phyloP scores from a whole-genome alignment of 805 yeast genomes.

The Candida verbasci region DNA sequence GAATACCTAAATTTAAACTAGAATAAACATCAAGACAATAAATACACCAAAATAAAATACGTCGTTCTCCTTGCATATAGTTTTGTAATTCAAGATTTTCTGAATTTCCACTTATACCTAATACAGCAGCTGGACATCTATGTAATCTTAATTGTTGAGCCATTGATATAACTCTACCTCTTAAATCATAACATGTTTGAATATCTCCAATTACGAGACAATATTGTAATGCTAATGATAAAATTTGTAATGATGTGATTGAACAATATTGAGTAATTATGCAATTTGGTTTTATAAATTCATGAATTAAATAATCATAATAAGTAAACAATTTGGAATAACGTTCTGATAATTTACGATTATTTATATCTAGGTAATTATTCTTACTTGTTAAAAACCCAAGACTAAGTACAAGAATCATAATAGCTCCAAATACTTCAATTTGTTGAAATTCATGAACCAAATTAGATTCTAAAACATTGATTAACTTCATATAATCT shows the following conservation, averaged over 20 bases:
- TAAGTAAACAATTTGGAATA: constrained; percentile 33
- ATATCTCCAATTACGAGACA: constrained; percentile 71
- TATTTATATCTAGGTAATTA: constrained; percentile 16
- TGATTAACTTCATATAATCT: constrained; percentile 48
- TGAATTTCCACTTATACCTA: constrained; percentile 48
- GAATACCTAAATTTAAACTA: constrained; percentile 76
- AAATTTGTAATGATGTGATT: constrained; percentile 63
- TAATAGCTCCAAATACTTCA: constrained; percentile 55
- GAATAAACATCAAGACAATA: constrained; percentile 74
- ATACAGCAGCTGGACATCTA: constrained; percentile 80
- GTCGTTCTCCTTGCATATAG: constrained; percentile 76
- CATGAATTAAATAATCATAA: constrained; percentile 58
- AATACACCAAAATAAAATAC: constrained; percentile 80
- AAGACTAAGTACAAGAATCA: constrained; percentile 46
- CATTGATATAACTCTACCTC: constrained; percentile 77
- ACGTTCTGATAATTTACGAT: constrained; percentile 12
- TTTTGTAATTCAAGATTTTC: constrained; percentile 25
- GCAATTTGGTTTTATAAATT: constrained; percentile 57
- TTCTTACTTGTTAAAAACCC: constrained; percentile 42
- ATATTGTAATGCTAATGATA: constrained; percentile 65
- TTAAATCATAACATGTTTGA: constrained; percentile 65
- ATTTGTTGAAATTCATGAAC: constrained; percentile 23
- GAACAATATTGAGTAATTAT: constrained; percentile 54
- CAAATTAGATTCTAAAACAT: constrained; percentile 34
- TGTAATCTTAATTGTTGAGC: constrained; percentile 82